Percentiles rank a stretch among this genome's conserved stretches.
Conservation (phyloP, 441 rosid genomes). For the Pelargonium cotyledonis region DNA sequence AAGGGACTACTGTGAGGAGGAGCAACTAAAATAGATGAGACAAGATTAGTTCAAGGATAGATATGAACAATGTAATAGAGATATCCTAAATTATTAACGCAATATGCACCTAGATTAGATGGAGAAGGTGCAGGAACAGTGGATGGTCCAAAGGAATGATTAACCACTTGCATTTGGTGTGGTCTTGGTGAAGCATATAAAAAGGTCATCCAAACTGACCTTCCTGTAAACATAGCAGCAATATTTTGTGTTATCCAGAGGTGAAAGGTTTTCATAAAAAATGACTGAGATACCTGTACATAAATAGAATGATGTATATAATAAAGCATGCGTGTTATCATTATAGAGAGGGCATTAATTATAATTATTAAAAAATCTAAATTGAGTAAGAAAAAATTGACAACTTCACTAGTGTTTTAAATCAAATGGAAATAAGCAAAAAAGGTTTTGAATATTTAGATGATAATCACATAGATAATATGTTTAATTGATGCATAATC, state of each 20-base stretch:
- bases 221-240: conserved; percentile 43
- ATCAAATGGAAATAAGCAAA: too few relatives aligned
- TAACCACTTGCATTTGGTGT: conserved; percentile 26
- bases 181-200: conserved; percentile 33
- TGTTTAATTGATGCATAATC: too few relatives aligned
- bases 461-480: too few relatives aligned
- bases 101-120: conserved; percentile 35
- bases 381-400: too few relatives aligned
- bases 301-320: too few relatives aligned
- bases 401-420: too few relatives aligned
- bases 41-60: conserved; percentile 12
- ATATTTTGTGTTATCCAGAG: conserved; percentile 22
- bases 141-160: conserved; percentile 35
- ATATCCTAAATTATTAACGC: conserved; percentile 4
- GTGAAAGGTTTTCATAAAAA: not conserved
- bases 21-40: conserved; percentile 29
- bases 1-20: conserved; percentile 33
- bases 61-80: conserved; percentile 9
- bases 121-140: conserved; percentile 46
- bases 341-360: too few relatives aligned
- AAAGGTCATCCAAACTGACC: conserved; percentile 36
- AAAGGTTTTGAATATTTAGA: too few relatives aligned
- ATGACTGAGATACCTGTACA: not conserved
- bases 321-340: too few relatives aligned
- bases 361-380: too few relatives aligned